Evolutionary conservation across 176 grass and related monocot species (phyloP).

Genomic region (Secale cereale): DNA sequence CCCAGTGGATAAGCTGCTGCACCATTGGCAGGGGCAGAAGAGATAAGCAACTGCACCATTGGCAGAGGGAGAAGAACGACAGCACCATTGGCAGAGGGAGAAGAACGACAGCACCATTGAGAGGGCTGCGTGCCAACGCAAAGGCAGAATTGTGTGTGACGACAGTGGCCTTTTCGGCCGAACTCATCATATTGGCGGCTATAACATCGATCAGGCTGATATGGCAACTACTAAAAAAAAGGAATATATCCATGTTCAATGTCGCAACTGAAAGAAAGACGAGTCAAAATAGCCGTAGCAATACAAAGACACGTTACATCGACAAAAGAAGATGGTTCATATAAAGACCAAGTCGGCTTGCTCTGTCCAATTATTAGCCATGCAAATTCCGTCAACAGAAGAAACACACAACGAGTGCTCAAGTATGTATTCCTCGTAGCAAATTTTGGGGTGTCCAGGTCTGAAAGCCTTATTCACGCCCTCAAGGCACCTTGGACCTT

Average conservation of each 20-base stretch:
- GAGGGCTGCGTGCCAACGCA: no score
- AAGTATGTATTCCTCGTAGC: neutral
- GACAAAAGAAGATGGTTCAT: neutral
- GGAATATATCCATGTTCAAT: neutral
- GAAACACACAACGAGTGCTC: constrained; percentile 9
- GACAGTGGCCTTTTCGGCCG: no score
- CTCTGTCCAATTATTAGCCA: constrained; percentile 40
- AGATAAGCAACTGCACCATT: no score
- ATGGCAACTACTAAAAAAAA: neutral
- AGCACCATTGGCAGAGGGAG: no score
- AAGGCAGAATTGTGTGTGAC: no score
- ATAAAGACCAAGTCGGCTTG: constrained; percentile 1
- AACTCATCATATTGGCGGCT: no score
- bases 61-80: no score
- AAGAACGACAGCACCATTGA: no score
- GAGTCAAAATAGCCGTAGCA: neutral
- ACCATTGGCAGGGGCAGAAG: no score
- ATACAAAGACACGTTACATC: neutral
- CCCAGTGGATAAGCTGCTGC: no score
- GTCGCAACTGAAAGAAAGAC: neutral
- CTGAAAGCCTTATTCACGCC: constrained; percentile 34
- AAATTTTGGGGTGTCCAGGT: constrained; percentile 7
- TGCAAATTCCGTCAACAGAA: constrained; percentile 11
- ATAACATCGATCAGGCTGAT: no score
- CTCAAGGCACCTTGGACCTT: constrained; percentile 9